A percentile compares a stretch with the other conserved stretches of the same genome.
These are phyloP conservation scores for Striga hermonthica DNA, from an alignment of 305 asterid species.

Conservation along the genomic window DNA sequence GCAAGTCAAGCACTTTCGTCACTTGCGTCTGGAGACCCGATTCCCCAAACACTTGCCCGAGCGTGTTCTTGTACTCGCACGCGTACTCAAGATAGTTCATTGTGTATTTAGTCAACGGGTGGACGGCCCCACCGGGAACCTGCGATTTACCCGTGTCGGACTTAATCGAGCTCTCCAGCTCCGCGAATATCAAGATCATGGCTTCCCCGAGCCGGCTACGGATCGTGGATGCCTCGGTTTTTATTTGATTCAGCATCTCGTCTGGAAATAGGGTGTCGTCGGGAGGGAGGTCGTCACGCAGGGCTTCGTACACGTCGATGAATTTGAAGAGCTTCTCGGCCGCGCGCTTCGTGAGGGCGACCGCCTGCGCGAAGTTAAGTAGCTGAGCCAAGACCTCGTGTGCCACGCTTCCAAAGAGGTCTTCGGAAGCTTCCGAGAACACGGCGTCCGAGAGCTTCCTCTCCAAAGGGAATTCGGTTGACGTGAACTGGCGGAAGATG, in stretches of 20 bases:
- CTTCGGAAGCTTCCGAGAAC: conserved; percentile 37
- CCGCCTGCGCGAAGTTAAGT: conserved; percentile 69
- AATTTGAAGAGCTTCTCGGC: conserved; percentile 80
- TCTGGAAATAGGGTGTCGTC: conserved; percentile 37
- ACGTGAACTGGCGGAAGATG: conserved; percentile 46
- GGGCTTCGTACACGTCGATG: conserved; percentile 66
- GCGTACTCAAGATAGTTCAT: conserved; percentile 63
- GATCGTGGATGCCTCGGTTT: conserved; percentile 52
- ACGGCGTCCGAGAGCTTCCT: conserved; percentile 47
- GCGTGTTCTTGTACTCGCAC: conserved; percentile 51
- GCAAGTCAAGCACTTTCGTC: conserved; percentile 58
- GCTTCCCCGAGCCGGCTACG: conserved; percentile 64
- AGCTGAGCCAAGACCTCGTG: conserved; percentile 46
- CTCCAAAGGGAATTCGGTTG: conserved; percentile 41
- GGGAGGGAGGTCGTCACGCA: conserved; percentile 42
- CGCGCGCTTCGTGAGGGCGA: conserved; percentile 61
- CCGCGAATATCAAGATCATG: conserved; percentile 53
- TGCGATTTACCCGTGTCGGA: conserved; percentile 63
- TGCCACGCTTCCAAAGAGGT: conserved; percentile 40
- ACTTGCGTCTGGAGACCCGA: conserved; percentile 60
- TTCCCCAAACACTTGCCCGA: conserved; percentile 72
- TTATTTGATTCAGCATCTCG: conserved; percentile 41
- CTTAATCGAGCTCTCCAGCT: conserved; percentile 72
- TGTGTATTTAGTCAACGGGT: conserved; percentile 74
- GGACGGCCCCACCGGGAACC: conserved; percentile 88